Percentiles rank a stretch among this genome's conserved stretches.
These are phyloP conservation scores for Arachnomyces sp. DNA, from an alignment of 2,329 filamentous ascomycete genomes.

Conservation along the genomic window DNA sequence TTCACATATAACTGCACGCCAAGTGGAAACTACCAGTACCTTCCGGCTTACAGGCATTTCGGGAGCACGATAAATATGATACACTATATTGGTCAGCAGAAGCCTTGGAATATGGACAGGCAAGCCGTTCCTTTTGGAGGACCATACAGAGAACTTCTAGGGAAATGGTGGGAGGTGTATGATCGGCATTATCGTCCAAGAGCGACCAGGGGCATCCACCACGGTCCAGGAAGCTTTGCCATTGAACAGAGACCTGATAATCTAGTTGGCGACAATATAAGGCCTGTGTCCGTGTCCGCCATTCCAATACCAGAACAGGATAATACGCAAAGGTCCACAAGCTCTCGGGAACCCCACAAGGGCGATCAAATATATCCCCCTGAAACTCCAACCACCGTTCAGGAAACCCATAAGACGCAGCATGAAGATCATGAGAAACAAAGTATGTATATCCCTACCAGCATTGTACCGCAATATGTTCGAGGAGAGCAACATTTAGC, in stretches of 20 bases:
- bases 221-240: background rate
- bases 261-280: too few species aligned
- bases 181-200: slow-evolving; percentile 67
- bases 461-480: slow-evolving; percentile 38
- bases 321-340: too few species aligned
- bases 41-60: slow-evolving; percentile 90
- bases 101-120: slow-evolving; percentile 71
- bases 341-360: too few species aligned
- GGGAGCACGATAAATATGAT: slow-evolving; percentile 82
- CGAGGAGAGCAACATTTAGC: slow-evolving; percentile 36
- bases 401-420: slow-evolving; percentile 2
- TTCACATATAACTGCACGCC: slow-evolving; percentile 98
- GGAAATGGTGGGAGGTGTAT: slow-evolving; percentile 90
- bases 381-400: background rate
- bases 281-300: too few species aligned
- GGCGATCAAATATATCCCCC: too few species aligned
- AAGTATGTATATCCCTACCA: slow-evolving; percentile 21
- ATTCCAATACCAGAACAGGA: too few species aligned
- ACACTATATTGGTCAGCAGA: slow-evolving; percentile 87
- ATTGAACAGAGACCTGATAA: background rate
- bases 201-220: background rate
- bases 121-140: slow-evolving; percentile 28
- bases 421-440: slow-evolving; percentile 14
- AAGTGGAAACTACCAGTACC: slow-evolving; percentile 93
- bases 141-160: slow-evolving; percentile 71